Conservation (phyloP, 345 rosid genomes). For the Combretum micranthum region DNA sequence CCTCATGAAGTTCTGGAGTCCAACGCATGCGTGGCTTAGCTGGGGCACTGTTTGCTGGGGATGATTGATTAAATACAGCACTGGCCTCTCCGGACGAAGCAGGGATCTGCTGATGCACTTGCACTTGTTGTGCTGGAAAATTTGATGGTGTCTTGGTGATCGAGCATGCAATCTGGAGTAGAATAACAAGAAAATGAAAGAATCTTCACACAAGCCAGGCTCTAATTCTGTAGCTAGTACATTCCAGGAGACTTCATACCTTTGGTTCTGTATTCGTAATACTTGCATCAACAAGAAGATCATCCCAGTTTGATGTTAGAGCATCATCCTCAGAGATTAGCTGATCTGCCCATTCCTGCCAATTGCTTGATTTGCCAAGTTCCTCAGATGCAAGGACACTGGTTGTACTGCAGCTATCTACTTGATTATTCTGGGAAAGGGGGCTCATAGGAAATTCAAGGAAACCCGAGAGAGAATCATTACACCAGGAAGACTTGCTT, state of each 20-base stretch:
- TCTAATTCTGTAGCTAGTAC: background rate
- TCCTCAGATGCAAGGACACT: constrained; percentile 45
- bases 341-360: constrained; percentile 87
- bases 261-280: constrained; percentile 44
- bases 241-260: constrained; percentile 28
- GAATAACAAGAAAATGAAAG: constrained; percentile 19
- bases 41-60: constrained; percentile 51
- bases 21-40: constrained; percentile 89
- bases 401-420: constrained; percentile 38
- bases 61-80: constrained; percentile 33
- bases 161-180: constrained; percentile 51
- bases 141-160: constrained; percentile 30
- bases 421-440: constrained; percentile 35
- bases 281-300: constrained; percentile 45
- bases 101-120: constrained; percentile 37
- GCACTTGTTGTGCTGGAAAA: constrained; percentile 32
- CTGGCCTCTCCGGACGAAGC: constrained; percentile 47
- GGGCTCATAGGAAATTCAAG: constrained; percentile 43
- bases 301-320: constrained; percentile 47
- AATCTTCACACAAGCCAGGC: background rate
- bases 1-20: constrained; percentile 90
- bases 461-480: constrained; percentile 37
- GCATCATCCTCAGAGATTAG: constrained; percentile 64
- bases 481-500: constrained; percentile 53
- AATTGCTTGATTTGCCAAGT: constrained; percentile 43